phyloP scores from a whole-genome alignment of 2,329 filamentous ascomycete species.

The Didymella lethalis region DNA sequence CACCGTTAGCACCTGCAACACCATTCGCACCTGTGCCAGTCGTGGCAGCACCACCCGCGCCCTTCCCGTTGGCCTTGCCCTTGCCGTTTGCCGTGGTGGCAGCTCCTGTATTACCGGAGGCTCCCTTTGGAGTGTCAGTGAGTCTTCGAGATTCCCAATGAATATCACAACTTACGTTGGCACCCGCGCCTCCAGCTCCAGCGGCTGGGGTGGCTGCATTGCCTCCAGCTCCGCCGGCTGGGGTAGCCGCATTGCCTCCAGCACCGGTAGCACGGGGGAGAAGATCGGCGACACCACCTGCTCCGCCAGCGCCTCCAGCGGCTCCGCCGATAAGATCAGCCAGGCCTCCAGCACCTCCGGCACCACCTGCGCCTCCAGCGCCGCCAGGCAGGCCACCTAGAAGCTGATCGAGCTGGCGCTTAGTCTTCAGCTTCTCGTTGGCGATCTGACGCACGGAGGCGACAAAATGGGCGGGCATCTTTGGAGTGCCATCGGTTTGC shows the following conservation, averaged over 20 bases:
- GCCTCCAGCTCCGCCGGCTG: constrained; percentile 6
- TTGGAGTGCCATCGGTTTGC: constrained; percentile 29
- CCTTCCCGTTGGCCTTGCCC: background rate
- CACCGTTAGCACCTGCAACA: background rate
- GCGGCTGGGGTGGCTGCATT: constrained; percentile 2
- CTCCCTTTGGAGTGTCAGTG: constrained; percentile 4
- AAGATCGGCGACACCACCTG: background rate
- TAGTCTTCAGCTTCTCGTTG: constrained; percentile 33
- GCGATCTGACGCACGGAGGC: constrained; percentile 32
- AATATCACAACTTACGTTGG: background rate
- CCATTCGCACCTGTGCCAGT: too few relatives aligned
- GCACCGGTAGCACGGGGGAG: background rate
- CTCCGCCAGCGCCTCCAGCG: constrained; percentile 12
- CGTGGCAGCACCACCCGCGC: constrained; percentile 9
- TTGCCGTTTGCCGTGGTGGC: background rate
- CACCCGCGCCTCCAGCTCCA: constrained; percentile 3
- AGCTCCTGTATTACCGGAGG: background rate
- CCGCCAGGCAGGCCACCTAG: constrained; percentile 28
- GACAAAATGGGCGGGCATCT: constrained; percentile 38
- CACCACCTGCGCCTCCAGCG: constrained; percentile 20
- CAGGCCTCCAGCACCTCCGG: constrained; percentile 19
- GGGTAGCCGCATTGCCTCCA: background rate
- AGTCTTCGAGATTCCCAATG: background rate
- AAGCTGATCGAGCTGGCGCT: constrained; percentile 41
- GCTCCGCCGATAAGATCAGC: constrained; percentile 22